Percentiles rank a stretch among this genome's conserved stretches.
These are phyloP conservation scores for Ophiostoma novo-ulmi DNA, from an alignment of 2,329 filamentous ascomycete genomes.

Conservation along the genomic window DNA sequence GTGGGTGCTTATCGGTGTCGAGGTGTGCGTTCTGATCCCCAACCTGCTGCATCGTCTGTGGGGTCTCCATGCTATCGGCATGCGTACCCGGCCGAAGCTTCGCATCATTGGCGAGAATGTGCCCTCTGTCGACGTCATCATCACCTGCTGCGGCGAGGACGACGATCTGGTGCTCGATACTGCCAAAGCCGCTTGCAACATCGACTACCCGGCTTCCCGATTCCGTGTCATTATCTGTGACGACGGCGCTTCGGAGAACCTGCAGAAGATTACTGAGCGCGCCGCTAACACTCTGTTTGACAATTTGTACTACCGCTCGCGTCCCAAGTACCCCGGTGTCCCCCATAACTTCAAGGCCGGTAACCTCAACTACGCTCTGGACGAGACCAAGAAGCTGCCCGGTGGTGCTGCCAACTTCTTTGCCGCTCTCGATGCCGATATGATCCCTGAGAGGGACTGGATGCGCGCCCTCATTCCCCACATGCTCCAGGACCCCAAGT, in stretches of 20 bases:
- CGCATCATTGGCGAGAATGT: conserved; percentile 44
- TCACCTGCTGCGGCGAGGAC: conserved; percentile 55
- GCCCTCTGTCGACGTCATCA: conserved; percentile 52
- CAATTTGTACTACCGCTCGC: conserved; percentile 51
- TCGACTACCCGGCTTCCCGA: conserved; percentile 50
- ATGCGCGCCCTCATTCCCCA: conserved; percentile 56
- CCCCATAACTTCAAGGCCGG: conserved; percentile 59
- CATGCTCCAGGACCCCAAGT: conserved; percentile 50
- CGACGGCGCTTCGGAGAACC: conserved; percentile 45
- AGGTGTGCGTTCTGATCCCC: conserved; percentile 28
- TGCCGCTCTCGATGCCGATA: conserved; percentile 48
- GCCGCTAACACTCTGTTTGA: conserved; percentile 39
- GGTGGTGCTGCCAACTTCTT: conserved; percentile 54
- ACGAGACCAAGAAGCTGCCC: conserved; percentile 45
- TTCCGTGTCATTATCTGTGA: conserved; percentile 54
- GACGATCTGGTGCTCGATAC: conserved; percentile 54
- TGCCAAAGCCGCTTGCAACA: conserved; percentile 46
- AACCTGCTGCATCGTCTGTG: conserved; percentile 28
- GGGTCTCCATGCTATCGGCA: conserved; percentile 28
- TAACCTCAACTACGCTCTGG: conserved; percentile 57
- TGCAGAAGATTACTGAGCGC: conserved; percentile 35
- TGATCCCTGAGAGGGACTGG: conserved; percentile 60
- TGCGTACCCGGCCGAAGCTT: conserved; percentile 44
- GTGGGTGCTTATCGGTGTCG: conserved; percentile 40
- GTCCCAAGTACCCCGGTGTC: conserved; percentile 44